Base-by-base conservation (phyloP, 1,139 yeast species). In the Spathaspora sp. region DNA sequence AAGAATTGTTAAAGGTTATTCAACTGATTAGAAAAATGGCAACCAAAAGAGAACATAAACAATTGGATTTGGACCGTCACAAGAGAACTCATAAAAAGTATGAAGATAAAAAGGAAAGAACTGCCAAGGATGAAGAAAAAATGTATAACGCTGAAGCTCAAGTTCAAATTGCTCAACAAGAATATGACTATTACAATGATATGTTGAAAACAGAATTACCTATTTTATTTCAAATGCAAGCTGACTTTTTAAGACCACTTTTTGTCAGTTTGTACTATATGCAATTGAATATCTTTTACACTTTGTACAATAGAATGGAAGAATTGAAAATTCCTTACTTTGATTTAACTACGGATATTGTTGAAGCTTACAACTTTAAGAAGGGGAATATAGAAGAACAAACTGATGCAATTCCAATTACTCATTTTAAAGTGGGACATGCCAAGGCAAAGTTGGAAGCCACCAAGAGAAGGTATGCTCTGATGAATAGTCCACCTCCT, bases 311-410 rank as follows among this genome's bases (percentile, higher is more conserved):
- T 60, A 80, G 88, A 57, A 89, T 93, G 89, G 96, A 91, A 68
- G 96, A 89, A 64, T 84, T 91, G 86, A 90, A 93, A 72, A 93
- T 93, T 54, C 97, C 98, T 11, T 91, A 93, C 70, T 93, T 93
- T 68, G 96, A 93, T 64, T 74, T 93, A 61, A 74, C 79, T 45
- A 76, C 88, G 44, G 98, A 90, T 63, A 87, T 93, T 55, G 77
- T 86, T 46, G 93, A 88, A 61, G 86, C 93, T 2, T 93, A 86
- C 68, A 68, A 68, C 40, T 74, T 72, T 52, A 93, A 93, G 72
- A 85, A 95, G 63, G 99, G 98, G 33, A 84, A 89, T 56, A 81
- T 91, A 47, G 96, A 90, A 62, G 97, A 91, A 59, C 84, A 81
- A 59, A 76, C 97, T 1, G 98, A 91, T 61, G 84, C 87, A 1